phyloP scores from a whole-genome alignment of 2,329 filamentous ascomycete species.

The Scedosporium apiospermum region DNA sequence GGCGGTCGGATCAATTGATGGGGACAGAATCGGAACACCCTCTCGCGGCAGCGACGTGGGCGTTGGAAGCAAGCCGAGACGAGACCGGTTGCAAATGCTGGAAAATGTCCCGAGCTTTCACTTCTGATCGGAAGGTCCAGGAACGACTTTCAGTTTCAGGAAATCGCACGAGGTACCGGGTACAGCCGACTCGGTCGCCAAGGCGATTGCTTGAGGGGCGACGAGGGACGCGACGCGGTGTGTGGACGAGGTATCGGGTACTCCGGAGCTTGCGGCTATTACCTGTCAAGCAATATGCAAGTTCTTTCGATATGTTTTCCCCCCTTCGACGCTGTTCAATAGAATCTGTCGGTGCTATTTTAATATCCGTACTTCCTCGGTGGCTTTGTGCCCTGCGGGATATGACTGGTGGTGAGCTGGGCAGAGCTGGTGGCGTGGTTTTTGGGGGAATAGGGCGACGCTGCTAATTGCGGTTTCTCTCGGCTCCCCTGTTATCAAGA shows the following conservation, averaged over 20 bases:
- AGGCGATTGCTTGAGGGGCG: too few species aligned
- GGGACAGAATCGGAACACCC: neutral
- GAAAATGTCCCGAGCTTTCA: neutral
- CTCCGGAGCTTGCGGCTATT: too few species aligned
- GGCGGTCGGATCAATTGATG: neutral
- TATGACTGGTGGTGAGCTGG: neutral
- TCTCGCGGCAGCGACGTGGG: neutral
- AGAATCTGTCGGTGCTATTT: too few species aligned
- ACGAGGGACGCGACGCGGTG: too few species aligned
- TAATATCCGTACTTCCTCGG: too few species aligned
- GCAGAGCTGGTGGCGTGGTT: neutral
- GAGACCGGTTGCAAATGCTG: neutral
- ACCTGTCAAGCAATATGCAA: too few species aligned
- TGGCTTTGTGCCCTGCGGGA: too few species aligned
- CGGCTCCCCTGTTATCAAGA: neutral
- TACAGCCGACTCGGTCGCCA: neutral
- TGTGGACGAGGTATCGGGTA: too few species aligned
- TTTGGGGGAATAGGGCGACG: neutral
- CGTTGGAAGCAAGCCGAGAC: neutral
- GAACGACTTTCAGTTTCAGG: neutral
- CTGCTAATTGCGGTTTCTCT: neutral
- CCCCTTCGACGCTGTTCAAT: too few species aligned
- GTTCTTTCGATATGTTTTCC: too few species aligned
- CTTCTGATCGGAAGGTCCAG: neutral
- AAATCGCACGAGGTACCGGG: neutral